Conservation (phyloP, 1,139 yeast genomes). For the Geotrichum bryndzae region DNA sequence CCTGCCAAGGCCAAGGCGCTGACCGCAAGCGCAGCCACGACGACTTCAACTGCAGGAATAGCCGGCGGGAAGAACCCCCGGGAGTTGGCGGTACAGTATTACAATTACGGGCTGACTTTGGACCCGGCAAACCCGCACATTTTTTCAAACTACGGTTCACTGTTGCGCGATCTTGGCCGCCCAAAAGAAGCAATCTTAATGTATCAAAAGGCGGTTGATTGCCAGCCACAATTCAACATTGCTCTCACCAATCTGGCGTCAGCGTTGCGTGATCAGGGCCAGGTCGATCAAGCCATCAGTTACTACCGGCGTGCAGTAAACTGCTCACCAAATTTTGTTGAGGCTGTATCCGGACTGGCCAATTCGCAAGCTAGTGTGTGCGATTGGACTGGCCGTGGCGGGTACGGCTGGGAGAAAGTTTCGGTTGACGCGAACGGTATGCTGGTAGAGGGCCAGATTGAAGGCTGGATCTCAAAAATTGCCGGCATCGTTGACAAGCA, state of each 20-base stretch:
- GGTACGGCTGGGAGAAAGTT: conserved; percentile 29
- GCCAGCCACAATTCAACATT: conserved; percentile 32
- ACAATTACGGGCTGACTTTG: conserved; percentile 32
- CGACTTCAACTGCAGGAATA: conserved; percentile 18
- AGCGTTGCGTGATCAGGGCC: conserved; percentile 34
- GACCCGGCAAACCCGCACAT: conserved; percentile 35
- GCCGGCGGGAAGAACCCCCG: conserved; percentile 3
- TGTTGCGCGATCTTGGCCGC: conserved; percentile 33
- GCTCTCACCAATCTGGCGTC: conserved; percentile 35
- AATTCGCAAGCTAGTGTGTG: conserved; percentile 33
- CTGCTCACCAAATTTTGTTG: conserved; percentile 31
- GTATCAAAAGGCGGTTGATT: conserved; percentile 32
- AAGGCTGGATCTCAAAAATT: conserved; percentile 32
- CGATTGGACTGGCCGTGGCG: conserved; percentile 35
- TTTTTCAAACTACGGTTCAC: conserved; percentile 35
- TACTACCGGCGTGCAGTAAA: conserved; percentile 32
- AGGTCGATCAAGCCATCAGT: conserved; percentile 30
- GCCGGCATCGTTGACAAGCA: conserved; percentile 28
- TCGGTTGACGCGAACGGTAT: conserved; percentile 30
- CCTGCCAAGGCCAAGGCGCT: not conserved
- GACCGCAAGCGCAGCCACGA: conserved; percentile 13
- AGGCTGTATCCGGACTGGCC: conserved; percentile 34
- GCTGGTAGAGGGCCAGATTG: conserved; percentile 22
- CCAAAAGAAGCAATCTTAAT: conserved; percentile 30
- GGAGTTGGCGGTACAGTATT: conserved; percentile 30